Evolutionary conservation across 2,329 filamentous ascomycete species (phyloP).

Genomic region (Aspergillus sp.): DNA sequence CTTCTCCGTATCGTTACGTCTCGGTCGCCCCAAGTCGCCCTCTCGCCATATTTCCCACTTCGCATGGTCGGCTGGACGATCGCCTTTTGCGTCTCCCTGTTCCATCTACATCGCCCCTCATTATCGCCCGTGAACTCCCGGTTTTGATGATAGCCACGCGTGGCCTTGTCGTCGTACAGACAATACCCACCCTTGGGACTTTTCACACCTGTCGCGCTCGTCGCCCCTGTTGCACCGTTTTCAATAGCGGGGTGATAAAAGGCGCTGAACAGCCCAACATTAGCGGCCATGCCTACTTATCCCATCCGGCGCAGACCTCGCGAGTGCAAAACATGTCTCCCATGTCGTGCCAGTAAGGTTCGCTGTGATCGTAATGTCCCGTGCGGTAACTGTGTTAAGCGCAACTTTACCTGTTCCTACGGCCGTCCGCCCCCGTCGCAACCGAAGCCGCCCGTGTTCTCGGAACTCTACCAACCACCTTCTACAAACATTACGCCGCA

Average conservation of each 20-base stretch:
- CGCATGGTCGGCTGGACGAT: not conserved
- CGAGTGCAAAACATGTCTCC: conserved; percentile 48
- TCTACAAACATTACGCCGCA: conserved; percentile 16
- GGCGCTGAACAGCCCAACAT: conserved; percentile 2
- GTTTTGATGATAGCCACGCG: not conserved
- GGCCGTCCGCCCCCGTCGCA: conserved; percentile 25
- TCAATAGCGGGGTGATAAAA: conserved; percentile 16
- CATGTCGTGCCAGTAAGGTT: conserved; percentile 52
- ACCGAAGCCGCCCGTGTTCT: conserved; percentile 12
- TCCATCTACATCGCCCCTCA: not conserved
- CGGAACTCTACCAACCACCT: conserved; percentile 14
- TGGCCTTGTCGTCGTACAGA: conserved; percentile 3
- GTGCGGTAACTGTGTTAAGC: conserved; percentile 42
- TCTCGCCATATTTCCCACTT: not conserved
- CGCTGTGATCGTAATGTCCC: conserved; percentile 44
- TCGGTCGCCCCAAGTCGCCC: not conserved
- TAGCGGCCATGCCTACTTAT: conserved; percentile 30
- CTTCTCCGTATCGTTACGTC: not conserved
- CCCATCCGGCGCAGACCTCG: conserved; percentile 37
- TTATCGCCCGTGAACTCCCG: not conserved
- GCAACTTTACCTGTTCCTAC: conserved; percentile 40
- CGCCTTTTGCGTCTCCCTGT: not conserved
- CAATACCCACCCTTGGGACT: not conserved
- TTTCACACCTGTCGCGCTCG: not conserved
- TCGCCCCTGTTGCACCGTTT: conserved; percentile 3